phyloP scores from a whole-genome alignment of 2,329 filamentous ascomycete genomes.

The Rutstroemia sp. region DNA sequence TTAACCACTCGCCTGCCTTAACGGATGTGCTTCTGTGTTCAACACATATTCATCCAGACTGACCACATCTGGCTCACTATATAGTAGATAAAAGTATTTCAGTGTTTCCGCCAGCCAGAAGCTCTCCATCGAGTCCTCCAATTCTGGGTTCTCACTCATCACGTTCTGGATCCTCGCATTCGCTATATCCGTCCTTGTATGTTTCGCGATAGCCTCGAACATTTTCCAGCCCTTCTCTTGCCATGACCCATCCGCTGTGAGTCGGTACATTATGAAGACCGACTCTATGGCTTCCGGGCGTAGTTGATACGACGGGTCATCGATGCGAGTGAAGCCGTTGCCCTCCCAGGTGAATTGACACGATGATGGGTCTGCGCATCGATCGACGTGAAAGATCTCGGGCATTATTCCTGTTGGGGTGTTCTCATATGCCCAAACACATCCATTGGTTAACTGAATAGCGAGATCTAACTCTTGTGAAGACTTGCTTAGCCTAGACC shows the following conservation, averaged over 20 bases:
- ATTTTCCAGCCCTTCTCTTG: constrained; percentile 39
- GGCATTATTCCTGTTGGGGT: constrained; percentile 54
- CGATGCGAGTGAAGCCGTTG: constrained; percentile 7
- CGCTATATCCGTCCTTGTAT: constrained; percentile 34
- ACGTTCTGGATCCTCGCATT: constrained; percentile 37
- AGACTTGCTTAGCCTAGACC: constrained; percentile 49
- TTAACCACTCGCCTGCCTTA: constrained; percentile 6
- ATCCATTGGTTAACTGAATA: constrained; percentile 50
- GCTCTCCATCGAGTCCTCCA: constrained; percentile 46
- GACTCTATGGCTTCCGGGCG: constrained; percentile 59
- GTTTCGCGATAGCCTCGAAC: constrained; percentile 36
- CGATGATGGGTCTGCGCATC: constrained; percentile 10
- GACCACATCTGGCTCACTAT: constrained; percentile 39
- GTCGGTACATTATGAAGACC: constrained; percentile 50
- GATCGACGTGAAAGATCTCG: constrained; percentile 39
- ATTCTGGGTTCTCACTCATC: constrained; percentile 10
- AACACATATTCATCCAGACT: constrained; percentile 54
- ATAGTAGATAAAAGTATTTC: constrained; percentile 53
- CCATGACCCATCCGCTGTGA: constrained; percentile 20
- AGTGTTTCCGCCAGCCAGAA: constrained; percentile 58
- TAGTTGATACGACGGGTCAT: constrained; percentile 37
- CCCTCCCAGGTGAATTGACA: background rate
- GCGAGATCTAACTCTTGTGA: constrained; percentile 46
- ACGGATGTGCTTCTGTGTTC: constrained; percentile 22
- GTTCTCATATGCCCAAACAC: constrained; percentile 50